Conservation (phyloP, 83 land plant genomes). For the Diphasiastrum complanatum region DNA sequence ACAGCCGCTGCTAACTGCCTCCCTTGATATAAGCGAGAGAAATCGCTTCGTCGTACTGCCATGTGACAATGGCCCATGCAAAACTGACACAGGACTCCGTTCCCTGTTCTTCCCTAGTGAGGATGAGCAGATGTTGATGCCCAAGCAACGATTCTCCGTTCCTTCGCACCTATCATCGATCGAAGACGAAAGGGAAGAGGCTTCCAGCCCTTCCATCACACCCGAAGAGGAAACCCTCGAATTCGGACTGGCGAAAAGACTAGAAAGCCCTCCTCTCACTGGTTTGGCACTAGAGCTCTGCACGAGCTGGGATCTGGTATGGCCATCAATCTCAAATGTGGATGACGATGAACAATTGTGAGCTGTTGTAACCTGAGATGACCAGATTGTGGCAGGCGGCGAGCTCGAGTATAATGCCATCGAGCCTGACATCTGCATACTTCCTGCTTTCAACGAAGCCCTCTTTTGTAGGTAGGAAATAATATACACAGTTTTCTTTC, state of each 20-base stretch:
- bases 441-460: too few relatives aligned
- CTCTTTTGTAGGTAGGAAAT: too few relatives aligned
- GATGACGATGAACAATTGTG: too few relatives aligned
- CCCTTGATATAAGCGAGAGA: slow-evolving; percentile 25
- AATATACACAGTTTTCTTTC: too few relatives aligned
- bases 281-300: not conserved
- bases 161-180: slow-evolving; percentile 34
- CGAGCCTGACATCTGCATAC: too few relatives aligned
- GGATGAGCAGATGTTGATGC: slow-evolving; percentile 27
- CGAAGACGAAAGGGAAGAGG: slow-evolving; percentile 30
- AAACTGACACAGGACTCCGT: slow-evolving; percentile 78
- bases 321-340: too few relatives aligned
- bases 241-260: slow-evolving; percentile 15
- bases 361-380: too few relatives aligned
- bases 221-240: not conserved
- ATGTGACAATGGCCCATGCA: slow-evolving; percentile 65
- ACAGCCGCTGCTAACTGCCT: slow-evolving; percentile 24
- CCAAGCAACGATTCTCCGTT: slow-evolving; percentile 25
- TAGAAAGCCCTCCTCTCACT: slow-evolving; percentile 18
- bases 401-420: too few relatives aligned
- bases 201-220: not conserved
- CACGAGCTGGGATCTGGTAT: not conserved
- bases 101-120: slow-evolving; percentile 44
- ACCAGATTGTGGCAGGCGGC: too few relatives aligned
- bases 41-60: slow-evolving; percentile 13